Evolutionary conservation across 108 stramenopile genomes (phyloP), one percentile per base, ranked within the genome.

Genomic region (Poteriospumella lacustris): DNA sequence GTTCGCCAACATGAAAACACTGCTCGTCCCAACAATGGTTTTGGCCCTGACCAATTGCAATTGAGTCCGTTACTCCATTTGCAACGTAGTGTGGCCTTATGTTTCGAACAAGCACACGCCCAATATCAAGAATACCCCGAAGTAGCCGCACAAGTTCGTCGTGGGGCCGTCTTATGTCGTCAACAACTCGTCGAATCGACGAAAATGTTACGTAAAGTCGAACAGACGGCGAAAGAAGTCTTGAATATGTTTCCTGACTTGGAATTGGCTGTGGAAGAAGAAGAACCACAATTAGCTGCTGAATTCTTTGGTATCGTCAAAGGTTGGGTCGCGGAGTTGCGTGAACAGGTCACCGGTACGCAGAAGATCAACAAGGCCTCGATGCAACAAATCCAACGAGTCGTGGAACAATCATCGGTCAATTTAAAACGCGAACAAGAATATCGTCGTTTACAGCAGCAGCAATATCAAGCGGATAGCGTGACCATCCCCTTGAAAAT

Each of bases 191-290:
- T 75, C 26, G 83, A 84, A n/a, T 81, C 70, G 39, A 79, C 84
- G 1, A 85, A 82, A 1, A 81, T 86, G 15, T 81, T 86, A 1
- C n/a, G 81, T 26, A 82, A 60, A 58, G 82, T 86, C 31, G 84
- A 86, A 38, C 76, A 80, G 33, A 86, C 84, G 12, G 85, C 84
- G 1, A 42, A 28, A 0, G 12, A 0, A 33, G 85, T 84, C 36
- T 68, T 86, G 38, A 78, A 81, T n/a, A 58, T 86, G 58, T 82
- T 84, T 39, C 80, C 80, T 12, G 85, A 86, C 59, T 68, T 86
- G 19, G 36, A 70, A 77, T 68, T 86, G 24, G 83, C 85, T 1
- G 83, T 86, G 44, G 83, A 82, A 31, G 80, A 82, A 41, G 78
- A 58, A 0, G 81, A 84, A 39, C 81, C 85, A 24, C 43, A 73